Base-by-base conservation (phyloP, 2,329 filamentous ascomycete genomes). In the Pseudogymnoascus verrucosus region DNA sequence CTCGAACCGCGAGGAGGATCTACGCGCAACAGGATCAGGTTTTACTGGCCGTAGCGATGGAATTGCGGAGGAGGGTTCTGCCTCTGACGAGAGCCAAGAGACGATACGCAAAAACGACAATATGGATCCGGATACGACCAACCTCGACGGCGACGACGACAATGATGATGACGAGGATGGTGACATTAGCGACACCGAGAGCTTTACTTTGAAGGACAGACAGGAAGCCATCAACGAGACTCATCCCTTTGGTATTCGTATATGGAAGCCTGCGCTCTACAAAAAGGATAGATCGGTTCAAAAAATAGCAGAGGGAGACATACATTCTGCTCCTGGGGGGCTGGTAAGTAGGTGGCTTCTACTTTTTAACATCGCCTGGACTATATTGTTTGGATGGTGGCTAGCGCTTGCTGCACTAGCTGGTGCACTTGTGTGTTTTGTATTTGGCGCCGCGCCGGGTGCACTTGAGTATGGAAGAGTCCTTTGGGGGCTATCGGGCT, bases 141-240 rank as follows among this genome's bases (percentile, higher is more conserved):
- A 72, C 62, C 72, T 65, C 34, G 64, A 69, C 19, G 71, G 73
- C 36, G 71, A 73, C 36, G 79, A 80, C 40, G 79, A 82, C 26
- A 76, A 78, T 67, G 74, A 76, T 37, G 83, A 84, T 57, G 84
- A 83, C 44, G 86, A 89, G 8, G 88, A 90, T 34, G 86, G 79
- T 64, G 86, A 89, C 65, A 72, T 93, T 61, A 97, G 93, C 75
- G 95, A 98, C 70, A 90, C 95, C 1, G 95, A 97, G 77, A 98
- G 93, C 78, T 99, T 99, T 74, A 99, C 95, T 0, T 83, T 99
- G 70, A 96, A 96, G 75, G 95, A 99, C 75, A 87, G 95, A 63
- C 95, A 99, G 77, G 88, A 96, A 74, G 95, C 95, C 68, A 99
- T 99, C 80, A 99, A 99, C 77, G 89, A 96, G 75, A 99, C 95